phyloP scores from a whole-genome alignment of 2,329 filamentous ascomycete genomes.

The Pseudocercospora ulei region DNA sequence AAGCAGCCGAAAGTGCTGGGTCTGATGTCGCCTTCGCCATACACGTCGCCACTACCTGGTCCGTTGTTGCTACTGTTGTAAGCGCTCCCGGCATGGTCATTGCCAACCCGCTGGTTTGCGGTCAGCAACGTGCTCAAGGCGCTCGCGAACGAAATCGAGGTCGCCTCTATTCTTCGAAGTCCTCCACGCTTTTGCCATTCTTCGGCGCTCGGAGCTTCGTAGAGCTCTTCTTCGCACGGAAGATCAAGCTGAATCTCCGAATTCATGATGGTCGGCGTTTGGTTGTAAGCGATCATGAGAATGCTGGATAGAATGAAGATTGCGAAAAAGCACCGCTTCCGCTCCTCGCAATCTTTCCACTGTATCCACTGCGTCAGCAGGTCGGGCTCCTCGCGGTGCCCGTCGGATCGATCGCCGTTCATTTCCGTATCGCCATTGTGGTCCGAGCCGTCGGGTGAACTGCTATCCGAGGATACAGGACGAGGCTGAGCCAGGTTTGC shows the following conservation, averaged over 20 bases:
- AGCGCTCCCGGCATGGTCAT: conserved; percentile 22
- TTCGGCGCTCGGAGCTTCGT: conserved; percentile 71
- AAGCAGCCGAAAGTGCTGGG: conserved; percentile 89
- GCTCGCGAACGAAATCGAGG: conserved; percentile 66
- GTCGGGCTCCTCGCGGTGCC: conserved; percentile 28
- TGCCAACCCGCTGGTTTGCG: conserved; percentile 53
- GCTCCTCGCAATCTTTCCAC: conserved; percentile 82
- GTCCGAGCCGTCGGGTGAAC: conserved; percentile 11
- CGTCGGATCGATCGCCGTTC: conserved; percentile 22
- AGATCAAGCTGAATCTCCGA: conserved; percentile 84
- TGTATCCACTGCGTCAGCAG: conserved; percentile 72
- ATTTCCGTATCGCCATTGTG: conserved; percentile 47
- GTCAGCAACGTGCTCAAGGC: conserved; percentile 72
- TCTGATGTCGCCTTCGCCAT: conserved; percentile 51
- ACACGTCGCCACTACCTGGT: conserved; percentile 9
- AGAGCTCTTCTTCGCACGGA: conserved; percentile 88
- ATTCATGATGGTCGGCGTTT: conserved; percentile 81
- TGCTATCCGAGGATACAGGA: conserved; percentile 12
- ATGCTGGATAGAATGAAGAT: conserved; percentile 89
- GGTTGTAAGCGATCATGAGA: conserved; percentile 84
- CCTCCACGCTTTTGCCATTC: conserved; percentile 73
- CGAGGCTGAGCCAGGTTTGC: conserved; percentile 61
- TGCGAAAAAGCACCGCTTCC: conserved; percentile 82
- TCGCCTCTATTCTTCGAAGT: conserved; percentile 56
- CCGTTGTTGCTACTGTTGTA: conserved; percentile 25